Conservation (phyloP, 495 filamentous ascomycete species). For the Neurospora sp. region DNA sequence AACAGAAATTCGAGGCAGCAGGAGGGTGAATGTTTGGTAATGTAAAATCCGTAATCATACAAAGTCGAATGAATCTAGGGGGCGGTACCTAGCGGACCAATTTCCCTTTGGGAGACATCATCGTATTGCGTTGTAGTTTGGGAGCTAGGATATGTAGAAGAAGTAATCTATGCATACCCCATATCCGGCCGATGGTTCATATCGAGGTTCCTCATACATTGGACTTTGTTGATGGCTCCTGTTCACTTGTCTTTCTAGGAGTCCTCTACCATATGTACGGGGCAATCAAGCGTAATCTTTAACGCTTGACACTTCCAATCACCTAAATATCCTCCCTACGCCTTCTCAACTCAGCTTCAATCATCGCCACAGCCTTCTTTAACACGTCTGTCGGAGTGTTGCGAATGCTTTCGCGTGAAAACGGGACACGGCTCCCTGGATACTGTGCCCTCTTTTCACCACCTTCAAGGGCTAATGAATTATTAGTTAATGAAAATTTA, state of each 20-base stretch:
- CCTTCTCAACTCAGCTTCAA: no score
- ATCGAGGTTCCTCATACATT: background rate
- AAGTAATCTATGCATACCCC: background rate
- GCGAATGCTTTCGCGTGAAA: no score
- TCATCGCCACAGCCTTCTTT: no score
- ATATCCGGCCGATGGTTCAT: background rate
- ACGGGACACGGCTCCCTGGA: no score
- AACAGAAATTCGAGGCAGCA: conserved; percentile 74
- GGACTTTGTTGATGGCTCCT: background rate
- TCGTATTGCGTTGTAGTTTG: background rate
- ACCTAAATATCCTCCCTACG: no score
- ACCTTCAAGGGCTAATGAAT: no score
- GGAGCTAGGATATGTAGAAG: background rate
- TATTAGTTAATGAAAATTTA: no score
- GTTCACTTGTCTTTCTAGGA: background rate
- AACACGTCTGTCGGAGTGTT: no score
- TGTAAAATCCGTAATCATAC: conserved; percentile 39
- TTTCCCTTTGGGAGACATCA: background rate
- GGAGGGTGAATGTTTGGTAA: conserved; percentile 75
- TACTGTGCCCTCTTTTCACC: no score
- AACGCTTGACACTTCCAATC: background rate
- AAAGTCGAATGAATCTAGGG: background rate
- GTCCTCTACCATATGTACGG: background rate
- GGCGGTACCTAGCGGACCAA: background rate
- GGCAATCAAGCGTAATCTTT: background rate